Conservation (phyloP, 2,329 filamentous ascomycete genomes). For the Rhinocladiella mackenziei region DNA sequence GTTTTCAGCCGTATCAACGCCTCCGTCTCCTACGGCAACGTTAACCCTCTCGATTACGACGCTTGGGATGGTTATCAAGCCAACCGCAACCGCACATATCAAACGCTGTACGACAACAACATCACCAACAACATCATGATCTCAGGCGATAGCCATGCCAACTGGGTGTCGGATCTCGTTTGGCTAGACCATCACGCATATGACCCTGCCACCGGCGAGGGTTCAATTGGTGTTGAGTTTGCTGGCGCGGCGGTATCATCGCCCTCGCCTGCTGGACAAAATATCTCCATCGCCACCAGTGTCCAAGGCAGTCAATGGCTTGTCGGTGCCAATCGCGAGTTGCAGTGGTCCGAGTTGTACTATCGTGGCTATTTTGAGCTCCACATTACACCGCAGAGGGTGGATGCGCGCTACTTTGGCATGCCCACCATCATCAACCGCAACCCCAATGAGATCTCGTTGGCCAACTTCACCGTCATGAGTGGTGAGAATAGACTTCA, state of each 20-base stretch:
- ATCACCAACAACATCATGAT: slow-evolving; percentile 72
- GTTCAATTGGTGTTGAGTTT: slow-evolving; percentile 60
- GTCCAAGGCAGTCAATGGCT: slow-evolving; percentile 47
- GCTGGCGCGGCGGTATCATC: slow-evolving; percentile 65
- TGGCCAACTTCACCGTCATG: slow-evolving; percentile 67
- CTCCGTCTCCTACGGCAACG: slow-evolving; percentile 42
- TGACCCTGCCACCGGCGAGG: slow-evolving; percentile 50
- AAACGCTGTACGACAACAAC: slow-evolving; percentile 62
- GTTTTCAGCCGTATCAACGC: slow-evolving; percentile 60
- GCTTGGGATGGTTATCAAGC: slow-evolving; percentile 64
- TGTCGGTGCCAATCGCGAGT: slow-evolving; percentile 54
- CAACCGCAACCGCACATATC: slow-evolving; percentile 67
- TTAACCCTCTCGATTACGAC: slow-evolving; percentile 52
- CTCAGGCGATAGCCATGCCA: slow-evolving; percentile 65
- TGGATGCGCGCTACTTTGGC: slow-evolving; percentile 64
- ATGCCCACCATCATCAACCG: slow-evolving; percentile 56
- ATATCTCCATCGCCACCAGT: slow-evolving; percentile 52
- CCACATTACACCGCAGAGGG: slow-evolving; percentile 52
- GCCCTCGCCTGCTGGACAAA: slow-evolving; percentile 56
- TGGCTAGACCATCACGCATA: slow-evolving; percentile 56
- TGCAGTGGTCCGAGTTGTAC: slow-evolving; percentile 70
- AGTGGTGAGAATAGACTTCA: slow-evolving; percentile 58
- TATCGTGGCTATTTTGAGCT: slow-evolving; percentile 71
- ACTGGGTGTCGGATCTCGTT: slow-evolving; percentile 59
- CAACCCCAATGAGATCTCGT: slow-evolving; percentile 60